phyloP scores from a whole-genome alignment of 2,329 filamentous ascomycete genomes.

The Ophiostoma sp. region DNA sequence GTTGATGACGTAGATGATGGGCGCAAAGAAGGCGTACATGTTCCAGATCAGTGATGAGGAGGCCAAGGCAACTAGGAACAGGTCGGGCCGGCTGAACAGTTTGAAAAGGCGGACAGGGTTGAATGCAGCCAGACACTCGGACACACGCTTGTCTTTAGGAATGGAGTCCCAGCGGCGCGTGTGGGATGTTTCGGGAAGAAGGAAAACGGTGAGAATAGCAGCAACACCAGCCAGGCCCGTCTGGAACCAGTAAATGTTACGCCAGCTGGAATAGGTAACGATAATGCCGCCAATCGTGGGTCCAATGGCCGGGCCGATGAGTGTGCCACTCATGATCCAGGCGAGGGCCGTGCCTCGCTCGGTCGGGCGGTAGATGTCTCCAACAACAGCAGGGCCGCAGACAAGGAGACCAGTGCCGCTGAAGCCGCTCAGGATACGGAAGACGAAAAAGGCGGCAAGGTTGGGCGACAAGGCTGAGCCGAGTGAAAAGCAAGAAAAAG shows the following conservation, averaged over 20 bases:
- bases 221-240: constrained; percentile 60
- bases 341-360: constrained; percentile 65
- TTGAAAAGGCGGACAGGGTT: constrained; percentile 58
- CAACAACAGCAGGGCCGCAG: constrained; percentile 64
- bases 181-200: constrained; percentile 67
- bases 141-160: constrained; percentile 41
- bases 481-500: constrained; percentile 62
- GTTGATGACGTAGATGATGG: constrained; percentile 68
- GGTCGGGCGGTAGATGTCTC: constrained; percentile 42
- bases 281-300: constrained; percentile 60
- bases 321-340: constrained; percentile 65
- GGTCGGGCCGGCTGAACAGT: constrained; percentile 64
- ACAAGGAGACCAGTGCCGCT: constrained; percentile 68
- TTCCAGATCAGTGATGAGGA: not conserved
- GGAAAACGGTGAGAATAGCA: constrained; percentile 54
- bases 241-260: constrained; percentile 69
- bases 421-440: constrained; percentile 67
- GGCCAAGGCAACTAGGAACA: constrained; percentile 59
- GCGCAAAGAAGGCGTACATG: constrained; percentile 50
- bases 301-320: constrained; percentile 63
- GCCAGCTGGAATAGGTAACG: constrained; percentile 45
- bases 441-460: constrained; percentile 64
- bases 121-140: constrained; percentile 55
- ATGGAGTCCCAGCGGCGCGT: constrained; percentile 15
- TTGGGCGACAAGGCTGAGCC: constrained; percentile 67